A percentile compares a stretch with the other conserved stretches of the same genome.
Conservation (phyloP, 352 stramenopile genomes). For the Pythium angustatum region DNA sequence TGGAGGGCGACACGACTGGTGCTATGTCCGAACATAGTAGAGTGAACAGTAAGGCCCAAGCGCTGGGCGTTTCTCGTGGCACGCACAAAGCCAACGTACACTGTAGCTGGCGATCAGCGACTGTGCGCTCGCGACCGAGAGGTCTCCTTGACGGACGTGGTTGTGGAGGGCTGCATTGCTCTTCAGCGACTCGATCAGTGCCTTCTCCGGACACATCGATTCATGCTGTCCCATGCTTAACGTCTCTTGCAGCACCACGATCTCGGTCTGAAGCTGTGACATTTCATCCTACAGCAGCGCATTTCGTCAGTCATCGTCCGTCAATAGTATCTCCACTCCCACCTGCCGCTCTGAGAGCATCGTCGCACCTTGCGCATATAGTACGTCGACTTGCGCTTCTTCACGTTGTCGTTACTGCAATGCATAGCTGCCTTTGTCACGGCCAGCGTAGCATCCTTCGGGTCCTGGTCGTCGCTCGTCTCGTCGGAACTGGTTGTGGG, state of each 20-base stretch:
- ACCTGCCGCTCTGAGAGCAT: background rate
- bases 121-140: constrained; percentile 12
- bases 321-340: background rate
- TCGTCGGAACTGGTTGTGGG: constrained; percentile 8
- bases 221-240: background rate
- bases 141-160: background rate
- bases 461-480: constrained; percentile 11
- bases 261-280: constrained; percentile 2
- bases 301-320: no score
- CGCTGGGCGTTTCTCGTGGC: no score
- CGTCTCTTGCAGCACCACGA: background rate
- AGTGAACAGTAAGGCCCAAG: no score
- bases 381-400: constrained; percentile 30
- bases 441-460: background rate
- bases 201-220: background rate
- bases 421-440: no score
- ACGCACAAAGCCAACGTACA: background rate
- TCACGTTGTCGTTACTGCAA: background rate
- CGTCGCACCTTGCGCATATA: constrained; percentile 27
- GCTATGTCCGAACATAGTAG: no score
- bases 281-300: constrained; percentile 26
- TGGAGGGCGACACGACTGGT: background rate
- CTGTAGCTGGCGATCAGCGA: constrained; percentile 13
- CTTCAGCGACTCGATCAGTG: background rate
- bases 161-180: background rate